Conservation (phyloP, 148 eudicot species). For the Rhododendron simsii region DNA sequence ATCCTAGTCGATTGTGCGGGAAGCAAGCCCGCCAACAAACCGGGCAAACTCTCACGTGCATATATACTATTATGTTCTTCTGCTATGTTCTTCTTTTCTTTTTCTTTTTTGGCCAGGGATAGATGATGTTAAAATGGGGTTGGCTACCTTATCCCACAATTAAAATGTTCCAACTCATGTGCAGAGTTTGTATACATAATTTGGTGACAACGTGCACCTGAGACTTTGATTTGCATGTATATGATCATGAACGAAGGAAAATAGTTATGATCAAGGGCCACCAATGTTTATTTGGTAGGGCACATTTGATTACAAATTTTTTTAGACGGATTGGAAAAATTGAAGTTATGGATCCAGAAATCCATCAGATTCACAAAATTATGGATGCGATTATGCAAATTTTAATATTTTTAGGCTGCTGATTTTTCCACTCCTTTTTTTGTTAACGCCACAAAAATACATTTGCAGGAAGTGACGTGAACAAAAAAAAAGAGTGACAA, state of each 20-base stretch:
- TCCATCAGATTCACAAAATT: neutral
- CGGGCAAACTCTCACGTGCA: no score
- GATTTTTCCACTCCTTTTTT: no score
- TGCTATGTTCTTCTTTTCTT: neutral
- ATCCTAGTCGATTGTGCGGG: no score
- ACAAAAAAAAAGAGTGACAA: no score
- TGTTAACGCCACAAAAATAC: no score
- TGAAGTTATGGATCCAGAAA: neutral
- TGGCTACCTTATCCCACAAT: neutral
- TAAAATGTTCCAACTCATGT: neutral
- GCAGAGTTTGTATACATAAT: neutral
- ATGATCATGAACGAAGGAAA: neutral
- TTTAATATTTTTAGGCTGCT: neutral
- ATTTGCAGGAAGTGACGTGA: no score
- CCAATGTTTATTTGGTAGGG: neutral
- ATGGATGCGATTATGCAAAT: neutral
- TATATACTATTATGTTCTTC: neutral
- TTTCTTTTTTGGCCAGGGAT: neutral
- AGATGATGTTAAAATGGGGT: neutral
- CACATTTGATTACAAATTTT: neutral
- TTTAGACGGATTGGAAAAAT: neutral
- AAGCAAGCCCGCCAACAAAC: no score
- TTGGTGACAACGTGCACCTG: neutral
- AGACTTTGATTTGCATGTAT: neutral
- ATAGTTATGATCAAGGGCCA: neutral